Base-by-base conservation (phyloP, 164 flowering plant genomes). In the Magnolia officinalis region DNA sequence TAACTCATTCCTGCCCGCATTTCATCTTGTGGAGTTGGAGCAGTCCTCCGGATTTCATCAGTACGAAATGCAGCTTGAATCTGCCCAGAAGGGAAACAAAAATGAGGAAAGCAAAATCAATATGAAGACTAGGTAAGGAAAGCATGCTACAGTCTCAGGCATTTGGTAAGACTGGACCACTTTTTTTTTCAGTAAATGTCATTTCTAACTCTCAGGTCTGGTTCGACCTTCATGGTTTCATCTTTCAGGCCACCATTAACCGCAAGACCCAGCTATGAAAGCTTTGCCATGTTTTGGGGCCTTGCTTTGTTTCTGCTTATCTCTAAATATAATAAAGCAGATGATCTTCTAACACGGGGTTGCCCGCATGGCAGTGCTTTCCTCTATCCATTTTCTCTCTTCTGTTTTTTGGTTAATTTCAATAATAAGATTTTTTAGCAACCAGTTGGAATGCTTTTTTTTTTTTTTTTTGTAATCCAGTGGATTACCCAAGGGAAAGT, bases 1-100 rank as follows among this genome's bases (percentile, higher is more conserved):
- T 96, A 96, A 82, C 98, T 94, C 99, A 96, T 96, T 78, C 99
- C 99, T 20, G 92, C 98, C 71, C 99, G 90, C 99, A 94, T 96
- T 83, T 96, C 98, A 88, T 96, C 98, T 80, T 94, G 99, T 21
- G 99, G 99, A 29, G 98, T 91, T 63, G 99, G 99, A 70, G 91
- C 90, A 20, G 97, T 90, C 74, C 99, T 92, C 65, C 95, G 85
- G 75, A 96, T 96, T 75, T 96, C 99, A 90, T 96, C 99, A 18
- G 99, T 94, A 8, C 98, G 93, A 70, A 96, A 96, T 77, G 98
- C 98, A 75, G 99, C 99, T 90, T 94, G 99, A 79, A 96, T 96
- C 99, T 96, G 84, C 76, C 84, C 21, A 51, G 58, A 37, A 19
- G 45, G 49, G 23, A 51, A 70, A 59, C 72, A 59, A 51, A 51